Base-by-base conservation (phyloP, 495 filamentous ascomycete species). In the Amniculicola lignicola region DNA sequence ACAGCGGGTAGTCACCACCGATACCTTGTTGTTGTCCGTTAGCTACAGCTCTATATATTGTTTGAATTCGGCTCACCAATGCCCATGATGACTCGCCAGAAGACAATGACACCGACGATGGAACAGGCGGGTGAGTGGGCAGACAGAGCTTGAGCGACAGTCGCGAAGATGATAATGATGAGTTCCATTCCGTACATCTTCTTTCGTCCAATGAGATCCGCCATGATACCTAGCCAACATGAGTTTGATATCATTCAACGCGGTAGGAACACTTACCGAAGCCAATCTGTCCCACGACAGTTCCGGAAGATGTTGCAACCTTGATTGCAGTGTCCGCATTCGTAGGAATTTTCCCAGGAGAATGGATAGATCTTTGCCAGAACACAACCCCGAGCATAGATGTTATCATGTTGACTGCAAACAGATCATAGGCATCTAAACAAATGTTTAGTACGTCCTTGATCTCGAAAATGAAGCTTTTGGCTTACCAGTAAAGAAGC, bases 131-230 rank as follows among this genome's bases (percentile, higher is more conserved):
- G 76, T n/a, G 86, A 89, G 24, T 70, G 69, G 6, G 85, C 82
- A 15, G 82, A 67, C 36, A 94, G 75, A 38, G 86, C 69, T 70
- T 92, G 88, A 48, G 85, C 88, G 36, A 95, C 72, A 16, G 88
- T 93, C 5, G 87, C 85, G 57, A 88, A 79, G 69, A 94, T 94
- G 70, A 95, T 93, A 59, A 95, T 72, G 65, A 93, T 89, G 57
- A 95, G 72, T 67, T 94, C 90, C 37, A 93, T 74, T 39, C 90
- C 90, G 69, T 95, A 95, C 84, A 95, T 92, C 45, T 74, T 78
- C 76, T 88, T 89, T 43, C 88, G 82, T 43, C 88, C 87, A 49
- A 90, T 78, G 19, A 82, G 71, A 74, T 95, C 90, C 15, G 88
- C 90, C 11, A 92, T 73, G 69, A 77, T 82, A 47, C 85, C 61